Conservation (phyloP, 768 basidiomycete genomes). For the Tubosaeta sp. region DNA sequence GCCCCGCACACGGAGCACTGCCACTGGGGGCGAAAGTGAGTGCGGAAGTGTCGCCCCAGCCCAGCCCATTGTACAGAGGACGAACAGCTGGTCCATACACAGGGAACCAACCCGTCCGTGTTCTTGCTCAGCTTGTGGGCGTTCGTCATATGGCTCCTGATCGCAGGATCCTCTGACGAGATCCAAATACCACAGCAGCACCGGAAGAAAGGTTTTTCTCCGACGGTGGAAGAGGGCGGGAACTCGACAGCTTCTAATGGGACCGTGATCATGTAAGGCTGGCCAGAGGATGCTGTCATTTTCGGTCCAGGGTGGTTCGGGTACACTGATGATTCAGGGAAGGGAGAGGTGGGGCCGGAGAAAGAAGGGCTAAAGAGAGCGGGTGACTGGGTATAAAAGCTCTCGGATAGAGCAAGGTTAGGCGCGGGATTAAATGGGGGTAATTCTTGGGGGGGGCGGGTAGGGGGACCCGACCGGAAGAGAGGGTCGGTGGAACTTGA, state of each 20-base stretch:
- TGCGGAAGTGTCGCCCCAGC: constrained; percentile 15
- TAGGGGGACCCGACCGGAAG: neutral
- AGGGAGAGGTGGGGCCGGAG: neutral
- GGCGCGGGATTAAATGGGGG: neutral
- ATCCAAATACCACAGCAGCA: constrained; percentile 21
- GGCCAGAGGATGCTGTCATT: neutral
- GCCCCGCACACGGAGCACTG: constrained; percentile 15
- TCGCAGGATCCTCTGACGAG: constrained; percentile 8
- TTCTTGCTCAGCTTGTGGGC: constrained; percentile 4
- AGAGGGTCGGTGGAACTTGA: neutral
- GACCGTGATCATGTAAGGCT: constrained; percentile 3
- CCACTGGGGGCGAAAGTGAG: constrained; percentile 16
- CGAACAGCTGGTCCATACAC: constrained; percentile 15
- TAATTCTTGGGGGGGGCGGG: neutral
- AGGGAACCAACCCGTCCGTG: neutral
- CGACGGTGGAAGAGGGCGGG: neutral
- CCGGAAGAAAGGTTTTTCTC: constrained; percentile 9
- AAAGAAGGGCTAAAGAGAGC: neutral
- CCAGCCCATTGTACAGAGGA: neutral
- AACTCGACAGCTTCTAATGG: constrained; percentile 6
- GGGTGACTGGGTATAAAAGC: neutral
- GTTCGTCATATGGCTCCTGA: constrained; percentile 12
- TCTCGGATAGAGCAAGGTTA: neutral
- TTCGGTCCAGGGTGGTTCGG: neutral
- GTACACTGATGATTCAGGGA: neutral